Percentiles rank a stretch among this genome's conserved stretches.
Conservation (phyloP, 768 basidiomycete genomes). For the Tubosaeta sp. region DNA sequence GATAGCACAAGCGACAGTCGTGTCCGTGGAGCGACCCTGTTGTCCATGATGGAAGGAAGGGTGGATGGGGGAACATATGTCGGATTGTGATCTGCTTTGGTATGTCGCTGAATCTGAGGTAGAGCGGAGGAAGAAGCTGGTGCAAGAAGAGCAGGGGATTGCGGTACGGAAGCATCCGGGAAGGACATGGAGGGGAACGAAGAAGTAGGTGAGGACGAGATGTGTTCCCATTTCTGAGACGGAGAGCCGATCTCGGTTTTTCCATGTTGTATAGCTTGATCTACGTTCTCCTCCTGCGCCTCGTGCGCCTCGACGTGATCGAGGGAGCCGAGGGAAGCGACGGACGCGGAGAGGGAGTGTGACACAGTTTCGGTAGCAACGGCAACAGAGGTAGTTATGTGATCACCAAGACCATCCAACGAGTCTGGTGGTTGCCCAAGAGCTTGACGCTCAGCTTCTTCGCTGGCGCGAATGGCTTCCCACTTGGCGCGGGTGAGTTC, state of each 20-base stretch:
- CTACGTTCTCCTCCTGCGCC: conserved; percentile 26
- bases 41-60: conserved; percentile 69
- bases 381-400: conserved; percentile 19
- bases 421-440: conserved; percentile 20
- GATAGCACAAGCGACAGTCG: conserved; percentile 66
- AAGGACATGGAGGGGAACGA: conserved; percentile 82
- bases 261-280: conserved; percentile 1
- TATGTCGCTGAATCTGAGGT: conserved; percentile 12
- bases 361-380: conserved; percentile 18
- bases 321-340: conserved; percentile 16
- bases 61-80: conserved; percentile 39
- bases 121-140: background rate
- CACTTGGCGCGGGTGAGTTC: conserved; percentile 69
- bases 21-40: conserved; percentile 59
- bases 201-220: conserved; percentile 52
- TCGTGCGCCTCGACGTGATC: conserved; percentile 17
- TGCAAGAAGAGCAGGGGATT: conserved; percentile 36
- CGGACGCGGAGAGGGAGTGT: conserved; percentile 16
- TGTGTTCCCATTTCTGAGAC: conserved; percentile 71
- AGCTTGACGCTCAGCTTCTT: conserved; percentile 43
- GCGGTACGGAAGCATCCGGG: conserved; percentile 57
- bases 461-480: conserved; percentile 53
- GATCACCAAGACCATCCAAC: conserved; percentile 24
- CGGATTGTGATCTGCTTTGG: conserved; percentile 20
- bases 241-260: conserved; percentile 21